These are phyloP conservation scores for Limonium bicolor DNA, from an alignment of 148 eudicot genomes.

Conservation along the genomic window DNA sequence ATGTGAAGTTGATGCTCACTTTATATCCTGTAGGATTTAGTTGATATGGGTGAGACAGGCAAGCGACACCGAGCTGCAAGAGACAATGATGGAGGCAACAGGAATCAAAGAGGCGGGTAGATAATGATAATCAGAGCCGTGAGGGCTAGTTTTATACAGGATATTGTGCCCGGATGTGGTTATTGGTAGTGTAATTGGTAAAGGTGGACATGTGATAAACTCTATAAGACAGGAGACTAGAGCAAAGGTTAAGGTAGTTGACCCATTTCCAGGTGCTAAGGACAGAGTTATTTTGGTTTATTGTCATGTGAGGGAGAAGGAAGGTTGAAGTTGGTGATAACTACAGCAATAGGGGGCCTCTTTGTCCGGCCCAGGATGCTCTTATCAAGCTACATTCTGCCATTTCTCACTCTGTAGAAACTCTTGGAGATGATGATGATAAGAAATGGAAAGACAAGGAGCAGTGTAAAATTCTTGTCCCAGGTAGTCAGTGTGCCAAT, in stretches of 20 bases:
- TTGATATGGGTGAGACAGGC: slow-evolving; percentile 57
- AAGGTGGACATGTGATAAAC: slow-evolving; percentile 80
- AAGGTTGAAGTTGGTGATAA: slow-evolving; percentile 53
- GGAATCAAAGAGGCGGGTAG: slow-evolving; percentile 53
- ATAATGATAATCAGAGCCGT: slow-evolving; percentile 38
- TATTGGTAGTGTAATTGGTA: slow-evolving; percentile 94
- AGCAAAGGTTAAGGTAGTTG: slow-evolving; percentile 84
- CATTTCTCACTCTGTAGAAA: slow-evolving; percentile 48
- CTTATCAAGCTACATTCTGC: slow-evolving; percentile 63
- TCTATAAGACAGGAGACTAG: slow-evolving; percentile 59
- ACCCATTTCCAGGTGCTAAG: slow-evolving; percentile 80
- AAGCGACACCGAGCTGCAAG: slow-evolving; percentile 40
- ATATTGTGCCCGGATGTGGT: slow-evolving; percentile 70
- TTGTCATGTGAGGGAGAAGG: slow-evolving; percentile 68
- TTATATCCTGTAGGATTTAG: slow-evolving; percentile 9
- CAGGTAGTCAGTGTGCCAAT: slow-evolving; percentile 80
- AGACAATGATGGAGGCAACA: slow-evolving; percentile 33
- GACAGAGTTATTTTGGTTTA: slow-evolving; percentile 69
- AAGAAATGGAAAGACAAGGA: slow-evolving; percentile 34
- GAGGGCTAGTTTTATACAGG: slow-evolving; percentile 64
- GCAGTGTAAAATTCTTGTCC: slow-evolving; percentile 87
- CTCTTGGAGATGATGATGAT: slow-evolving; percentile 40
- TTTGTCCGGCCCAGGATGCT: slow-evolving; percentile 92
- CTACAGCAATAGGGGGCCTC: slow-evolving; percentile 32
- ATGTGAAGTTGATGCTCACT: too few relatives aligned